Conservation (phyloP, 768 basidiomycete genomes). For the Clathrus columnatus region DNA sequence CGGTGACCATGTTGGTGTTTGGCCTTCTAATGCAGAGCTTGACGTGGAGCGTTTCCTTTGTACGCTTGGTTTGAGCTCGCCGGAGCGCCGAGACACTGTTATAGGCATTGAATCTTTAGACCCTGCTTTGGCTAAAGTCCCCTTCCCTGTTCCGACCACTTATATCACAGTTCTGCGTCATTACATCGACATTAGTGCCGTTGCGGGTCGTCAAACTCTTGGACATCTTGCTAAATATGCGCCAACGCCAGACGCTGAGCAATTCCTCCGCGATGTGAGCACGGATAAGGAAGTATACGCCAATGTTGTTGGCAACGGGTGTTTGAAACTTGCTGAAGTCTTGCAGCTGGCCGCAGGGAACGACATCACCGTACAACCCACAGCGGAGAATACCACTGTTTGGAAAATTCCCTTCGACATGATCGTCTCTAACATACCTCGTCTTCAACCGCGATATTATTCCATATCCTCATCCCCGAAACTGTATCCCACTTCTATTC, state of each 20-base stretch:
- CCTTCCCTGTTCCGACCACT: constrained; percentile 96
- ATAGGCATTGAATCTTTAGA: constrained; percentile 96
- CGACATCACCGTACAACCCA: constrained; percentile 48
- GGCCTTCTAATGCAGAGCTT: constrained; percentile 89
- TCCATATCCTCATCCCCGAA: constrained; percentile 98
- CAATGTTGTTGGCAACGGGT: constrained; percentile 64
- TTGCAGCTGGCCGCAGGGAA: constrained; percentile 87
- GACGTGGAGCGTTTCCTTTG: constrained; percentile 87
- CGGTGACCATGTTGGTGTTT: constrained; percentile 95
- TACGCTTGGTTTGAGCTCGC: constrained; percentile 62
- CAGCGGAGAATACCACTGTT: constrained; percentile 62
- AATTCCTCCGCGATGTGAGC: constrained; percentile 65
- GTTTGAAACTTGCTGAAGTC: constrained; percentile 88
- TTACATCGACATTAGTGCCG: constrained; percentile 94
- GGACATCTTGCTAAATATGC: constrained; percentile 83
- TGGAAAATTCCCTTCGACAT: constrained; percentile 97
- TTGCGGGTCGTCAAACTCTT: constrained; percentile 90
- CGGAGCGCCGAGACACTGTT: constrained; percentile 66
- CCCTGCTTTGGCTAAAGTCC: constrained; percentile 94
- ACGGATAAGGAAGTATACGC: constrained; percentile 84
- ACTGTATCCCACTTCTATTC: constrained; percentile 78
- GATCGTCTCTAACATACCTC: constrained; percentile 86
- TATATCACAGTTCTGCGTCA: constrained; percentile 89
- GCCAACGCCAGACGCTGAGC: constrained; percentile 69
- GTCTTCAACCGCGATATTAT: constrained; percentile 95